Evolutionary conservation across 768 basidiomycete genomes (phyloP).

Genomic region (Lactarius quietus): DNA sequence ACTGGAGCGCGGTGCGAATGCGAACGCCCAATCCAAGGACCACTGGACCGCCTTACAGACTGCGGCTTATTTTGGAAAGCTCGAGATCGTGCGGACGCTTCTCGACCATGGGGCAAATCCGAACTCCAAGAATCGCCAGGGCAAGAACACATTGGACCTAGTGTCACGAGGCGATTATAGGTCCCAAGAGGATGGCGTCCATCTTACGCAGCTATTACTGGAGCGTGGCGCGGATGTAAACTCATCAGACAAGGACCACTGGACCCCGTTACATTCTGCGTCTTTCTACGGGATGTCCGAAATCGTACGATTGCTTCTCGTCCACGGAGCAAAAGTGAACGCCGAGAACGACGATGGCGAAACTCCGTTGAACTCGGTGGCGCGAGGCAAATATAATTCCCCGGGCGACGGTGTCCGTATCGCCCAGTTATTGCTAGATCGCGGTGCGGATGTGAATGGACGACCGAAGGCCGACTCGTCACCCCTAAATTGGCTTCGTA

Average conservation of each 20-base stretch:
- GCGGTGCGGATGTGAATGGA: neutral
- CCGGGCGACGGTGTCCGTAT: neutral
- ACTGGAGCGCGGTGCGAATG: neutral
- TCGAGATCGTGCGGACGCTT: neutral
- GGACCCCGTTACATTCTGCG: neutral
- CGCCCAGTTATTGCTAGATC: neutral
- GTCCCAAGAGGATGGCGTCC: neutral
- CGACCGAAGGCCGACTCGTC: neutral
- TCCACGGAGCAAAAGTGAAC: neutral
- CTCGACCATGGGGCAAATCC: neutral
- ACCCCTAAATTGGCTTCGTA: neutral
- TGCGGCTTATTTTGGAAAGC: neutral
- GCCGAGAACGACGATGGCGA: neutral
- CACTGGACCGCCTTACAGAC: neutral
- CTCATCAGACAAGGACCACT: neutral
- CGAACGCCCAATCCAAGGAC: neutral
- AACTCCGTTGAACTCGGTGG: neutral
- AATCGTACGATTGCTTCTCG: neutral
- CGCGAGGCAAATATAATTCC: neutral
- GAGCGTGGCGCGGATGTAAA: neutral
- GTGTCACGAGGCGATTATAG: neutral
- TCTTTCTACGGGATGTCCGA: neutral
- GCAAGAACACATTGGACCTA: neutral
- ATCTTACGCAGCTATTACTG: neutral
- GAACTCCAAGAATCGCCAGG: neutral